Evolutionary conservation across 2,329 filamentous ascomycete genomes (phyloP).

Genomic region (Fusarium avenaceum): DNA sequence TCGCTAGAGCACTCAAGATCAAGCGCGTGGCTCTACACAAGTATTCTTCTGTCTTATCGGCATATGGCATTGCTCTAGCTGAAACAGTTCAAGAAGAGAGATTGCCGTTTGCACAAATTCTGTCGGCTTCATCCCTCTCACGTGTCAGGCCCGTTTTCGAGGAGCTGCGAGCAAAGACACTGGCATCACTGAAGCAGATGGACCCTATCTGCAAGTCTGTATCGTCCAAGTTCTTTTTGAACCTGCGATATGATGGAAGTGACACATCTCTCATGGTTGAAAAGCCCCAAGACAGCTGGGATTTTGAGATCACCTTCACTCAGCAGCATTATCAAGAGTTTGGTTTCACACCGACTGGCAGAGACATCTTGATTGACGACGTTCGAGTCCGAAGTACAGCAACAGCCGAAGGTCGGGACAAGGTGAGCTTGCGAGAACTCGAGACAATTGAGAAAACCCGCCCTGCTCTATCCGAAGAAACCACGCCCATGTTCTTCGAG

Average conservation of each 20-base stretch:
- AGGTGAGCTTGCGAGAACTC: too few species aligned
- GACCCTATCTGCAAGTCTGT: slow-evolving; percentile 70
- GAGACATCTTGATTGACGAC: slow-evolving; percentile 91
- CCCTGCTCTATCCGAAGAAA: too few species aligned
- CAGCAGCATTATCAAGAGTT: slow-evolving; percentile 74
- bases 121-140: too few species aligned
- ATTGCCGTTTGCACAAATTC: too few species aligned
- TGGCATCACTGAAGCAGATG: slow-evolving; percentile 73
- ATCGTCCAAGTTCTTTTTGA: neutral
- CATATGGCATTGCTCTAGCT: slow-evolving; percentile 91
- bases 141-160: slow-evolving; percentile 58
- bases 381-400: slow-evolving; percentile 86
- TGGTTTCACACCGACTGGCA: slow-evolving; percentile 78
- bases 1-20: slow-evolving; percentile 86
- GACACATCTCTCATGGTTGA: too few species aligned
- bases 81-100: slow-evolving; percentile 74
- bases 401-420: slow-evolving; percentile 67
- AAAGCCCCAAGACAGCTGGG: neutral
- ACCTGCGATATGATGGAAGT: too few species aligned
- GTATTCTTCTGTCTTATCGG: slow-evolving; percentile 89
- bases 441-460: too few species aligned
- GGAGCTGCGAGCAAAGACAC: slow-evolving; percentile 77
- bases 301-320: too few species aligned
- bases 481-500: too few species aligned
- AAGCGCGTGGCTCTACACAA: slow-evolving; percentile 86